phyloP scores from a whole-genome alignment of 2,329 filamentous ascomycete genomes.

The Cephalotrichum gorgonifer region DNA sequence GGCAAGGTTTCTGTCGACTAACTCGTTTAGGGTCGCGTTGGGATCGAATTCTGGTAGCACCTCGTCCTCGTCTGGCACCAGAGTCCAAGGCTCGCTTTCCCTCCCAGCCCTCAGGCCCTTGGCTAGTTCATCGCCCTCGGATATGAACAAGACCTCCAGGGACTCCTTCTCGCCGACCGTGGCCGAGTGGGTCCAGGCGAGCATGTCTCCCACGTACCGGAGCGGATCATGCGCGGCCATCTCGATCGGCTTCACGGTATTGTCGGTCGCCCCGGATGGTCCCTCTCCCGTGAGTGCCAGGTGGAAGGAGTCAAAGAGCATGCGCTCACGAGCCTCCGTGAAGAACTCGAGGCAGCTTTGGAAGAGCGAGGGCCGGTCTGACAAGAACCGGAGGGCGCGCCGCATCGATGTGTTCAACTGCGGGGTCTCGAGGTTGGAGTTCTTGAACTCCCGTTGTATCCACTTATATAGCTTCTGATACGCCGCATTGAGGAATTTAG shows the following conservation, averaged over 20 bases:
- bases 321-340: constrained; percentile 77
- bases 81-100: constrained; percentile 75
- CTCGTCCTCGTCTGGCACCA: constrained; percentile 47
- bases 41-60: constrained; percentile 60
- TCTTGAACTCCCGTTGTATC: constrained; percentile 89
- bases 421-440: constrained; percentile 84
- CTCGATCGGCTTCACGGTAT: constrained; percentile 78
- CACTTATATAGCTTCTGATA: constrained; percentile 96
- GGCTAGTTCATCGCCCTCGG: constrained; percentile 80
- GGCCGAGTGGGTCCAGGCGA: constrained; percentile 92
- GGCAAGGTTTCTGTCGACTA: constrained; percentile 77
- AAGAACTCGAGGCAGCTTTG: constrained; percentile 91
- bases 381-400: constrained; percentile 72
- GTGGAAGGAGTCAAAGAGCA: constrained; percentile 82
- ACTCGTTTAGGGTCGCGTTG: constrained; percentile 67
- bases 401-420: constrained; percentile 82
- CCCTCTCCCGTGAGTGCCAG: constrained; percentile 69
- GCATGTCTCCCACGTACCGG: constrained; percentile 91
- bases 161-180: constrained; percentile 91
- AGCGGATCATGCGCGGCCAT: constrained; percentile 85
- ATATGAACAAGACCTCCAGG: constrained; percentile 81
- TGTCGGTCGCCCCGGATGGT: constrained; percentile 46
- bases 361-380: constrained; percentile 82
- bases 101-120: constrained; percentile 70
- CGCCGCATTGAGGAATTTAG: constrained; percentile 74